Evolutionary conservation across 2,329 filamentous ascomycete species (phyloP), one percentile per base, ranked within the genome.

Genomic region (Xylariaceae sp.): DNA sequence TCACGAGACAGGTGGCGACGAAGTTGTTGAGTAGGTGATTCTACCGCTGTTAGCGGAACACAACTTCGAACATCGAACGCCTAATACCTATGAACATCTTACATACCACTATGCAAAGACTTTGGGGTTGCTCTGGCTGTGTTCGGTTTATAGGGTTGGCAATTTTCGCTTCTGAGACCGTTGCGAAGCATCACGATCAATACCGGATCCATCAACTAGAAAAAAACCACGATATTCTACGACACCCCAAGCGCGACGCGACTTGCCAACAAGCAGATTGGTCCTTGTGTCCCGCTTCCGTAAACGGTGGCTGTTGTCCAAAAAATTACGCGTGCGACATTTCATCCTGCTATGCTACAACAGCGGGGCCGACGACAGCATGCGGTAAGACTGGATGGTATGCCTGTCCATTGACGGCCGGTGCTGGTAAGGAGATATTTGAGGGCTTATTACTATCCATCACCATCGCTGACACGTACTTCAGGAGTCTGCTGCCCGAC

Each of bases 311-410:
- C 32, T 82, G 80, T 54, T 82, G 80, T 55, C 79, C 80, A 1
- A 66, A 74, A 3, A 67, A 73, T 40, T 84, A 81, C 62, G 70
- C 71, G 3, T 85, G 82, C 66, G 79, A 71, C 2, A 72, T 70
- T 44, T 71, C 77, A 32, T 78, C 77, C 37, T 83, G 80, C 56
- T 76, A 75, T 62, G 77, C 77, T 12, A 79, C 78, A 3, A 78
- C 77, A 0, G 75, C 71, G 40, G 75, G 73, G 12, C 73, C 77
- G 12, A 72, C 73, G 5, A 74, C 76, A 2, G 78, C 67, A 49
- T 71, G 61, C 63, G 73, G 54, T 29, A 46, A 3, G 3, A 59
- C 63, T 2, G 75, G 75, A 5, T 80, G 74, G 52, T 76, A 75
- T 52, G 65, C 67, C 40, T 82, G 80, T 58, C 73, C n/a, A 65